A percentile compares a stretch with the other conserved stretches of the same genome.
phyloP scores from a whole-genome alignment of 2,329 filamentous ascomycete species.

The Clathrospora elynae region DNA sequence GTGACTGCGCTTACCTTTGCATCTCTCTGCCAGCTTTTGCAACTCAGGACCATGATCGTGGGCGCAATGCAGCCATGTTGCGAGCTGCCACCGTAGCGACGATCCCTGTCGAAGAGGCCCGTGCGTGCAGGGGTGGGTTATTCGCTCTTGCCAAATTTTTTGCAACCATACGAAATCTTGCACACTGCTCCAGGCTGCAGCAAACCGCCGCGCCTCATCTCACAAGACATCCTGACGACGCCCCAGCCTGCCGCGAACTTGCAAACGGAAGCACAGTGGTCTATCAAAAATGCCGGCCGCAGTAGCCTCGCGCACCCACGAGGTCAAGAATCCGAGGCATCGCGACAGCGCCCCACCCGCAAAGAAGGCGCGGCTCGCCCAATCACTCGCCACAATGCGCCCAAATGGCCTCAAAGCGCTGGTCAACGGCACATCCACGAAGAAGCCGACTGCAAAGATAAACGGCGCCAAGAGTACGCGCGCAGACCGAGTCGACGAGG shows the following conservation, averaged over 20 bases:
- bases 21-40: not conserved
- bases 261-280: too few species aligned
- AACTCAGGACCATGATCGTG: too few species aligned
- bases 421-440: slow-evolving; percentile 35
- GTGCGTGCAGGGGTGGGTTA: slow-evolving; percentile 15
- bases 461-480: slow-evolving; percentile 59
- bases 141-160: slow-evolving; percentile 24
- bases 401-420: slow-evolving; percentile 43
- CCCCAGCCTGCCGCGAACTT: not conserved
- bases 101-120: slow-evolving; percentile 16
- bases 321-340: slow-evolving; percentile 21
- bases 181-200: slow-evolving; percentile 32
- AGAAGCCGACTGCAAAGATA: slow-evolving; percentile 55
- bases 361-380: slow-evolving; percentile 47
- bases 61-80: slow-evolving; percentile 4
- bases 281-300: slow-evolving; percentile 48
- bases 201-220: slow-evolving; percentile 9
- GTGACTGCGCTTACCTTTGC: too few species aligned
- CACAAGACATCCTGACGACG: slow-evolving; percentile 7
- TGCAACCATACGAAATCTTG: slow-evolving; percentile 27
- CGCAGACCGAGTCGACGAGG: slow-evolving; percentile 62
- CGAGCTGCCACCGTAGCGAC: slow-evolving; percentile 10
- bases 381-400: slow-evolving; percentile 28
- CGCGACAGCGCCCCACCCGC: slow-evolving; percentile 43
- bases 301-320: slow-evolving; percentile 35